A percentile compares a stretch with the other conserved stretches of the same genome.
Conservation (phyloP, 1,139 yeast species). For the Casaregolazyma suthepensis region DNA sequence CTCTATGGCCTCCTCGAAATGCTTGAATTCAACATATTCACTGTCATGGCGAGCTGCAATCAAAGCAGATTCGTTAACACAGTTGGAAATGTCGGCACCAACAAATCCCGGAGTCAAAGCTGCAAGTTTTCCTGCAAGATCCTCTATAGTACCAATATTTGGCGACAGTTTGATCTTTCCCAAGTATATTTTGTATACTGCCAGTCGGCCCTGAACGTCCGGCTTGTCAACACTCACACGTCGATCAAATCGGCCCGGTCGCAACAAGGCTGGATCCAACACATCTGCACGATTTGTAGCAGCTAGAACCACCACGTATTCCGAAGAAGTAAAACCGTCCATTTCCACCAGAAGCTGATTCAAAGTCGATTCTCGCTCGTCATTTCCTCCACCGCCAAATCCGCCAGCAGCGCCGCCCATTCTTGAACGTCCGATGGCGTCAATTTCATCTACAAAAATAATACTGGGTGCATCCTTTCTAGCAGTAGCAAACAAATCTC, state of each 20-base stretch:
- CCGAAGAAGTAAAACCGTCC: slow-evolving; percentile 90
- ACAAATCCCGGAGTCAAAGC: slow-evolving; percentile 97
- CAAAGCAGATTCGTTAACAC: slow-evolving; percentile 93
- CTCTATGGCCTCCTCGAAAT: slow-evolving; percentile 94
- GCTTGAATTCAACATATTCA: slow-evolving; percentile 57
- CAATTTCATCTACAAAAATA: slow-evolving; percentile 94
- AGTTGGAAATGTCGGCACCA: slow-evolving; percentile 97
- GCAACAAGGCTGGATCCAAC: slow-evolving; percentile 81
- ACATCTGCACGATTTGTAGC: slow-evolving; percentile 96
- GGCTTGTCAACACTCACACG: slow-evolving; percentile 90
- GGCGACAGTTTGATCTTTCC: slow-evolving; percentile 41
- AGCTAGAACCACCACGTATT: slow-evolving; percentile 92
- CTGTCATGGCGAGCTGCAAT: slow-evolving; percentile 87
- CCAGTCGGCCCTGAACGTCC: slow-evolving; percentile 87
- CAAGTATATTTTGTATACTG: slow-evolving; percentile 81
- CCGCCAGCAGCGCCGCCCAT: slow-evolving; percentile 61
- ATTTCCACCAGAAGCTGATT: slow-evolving; percentile 93
- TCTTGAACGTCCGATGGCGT: slow-evolving; percentile 95
- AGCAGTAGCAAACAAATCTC: slow-evolving; percentile 89
- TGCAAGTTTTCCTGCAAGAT: slow-evolving; percentile 78
- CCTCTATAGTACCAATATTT: slow-evolving; percentile 44
- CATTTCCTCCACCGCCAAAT: slow-evolving; percentile 87
- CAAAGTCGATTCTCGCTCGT: slow-evolving; percentile 92
- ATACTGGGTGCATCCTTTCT: slow-evolving; percentile 91
- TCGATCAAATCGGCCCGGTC: slow-evolving; percentile 97